Base-by-base conservation (phyloP, 2,329 filamentous ascomycete species). In the Alternaria triticimaculans region DNA sequence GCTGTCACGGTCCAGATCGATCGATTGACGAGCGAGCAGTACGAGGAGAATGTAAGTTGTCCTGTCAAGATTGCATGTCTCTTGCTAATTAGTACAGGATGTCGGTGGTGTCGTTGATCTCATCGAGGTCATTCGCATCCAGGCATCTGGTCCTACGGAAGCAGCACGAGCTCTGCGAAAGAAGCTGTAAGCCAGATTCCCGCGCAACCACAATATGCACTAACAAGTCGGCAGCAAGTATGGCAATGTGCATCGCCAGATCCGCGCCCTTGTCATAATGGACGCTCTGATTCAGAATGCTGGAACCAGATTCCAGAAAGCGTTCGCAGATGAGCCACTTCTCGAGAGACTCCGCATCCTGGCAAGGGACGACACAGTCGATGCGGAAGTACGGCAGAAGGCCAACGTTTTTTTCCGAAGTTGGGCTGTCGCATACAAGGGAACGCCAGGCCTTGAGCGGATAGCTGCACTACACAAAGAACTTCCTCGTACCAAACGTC, bases 271-370 rank as follows among this genome's bases (percentile, higher is more conserved):
- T 21, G 91, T 92, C 11, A 90, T 99, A 54, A 87, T 99, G 2
- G 96, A 99, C 78, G 94, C 92, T 45, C 86, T 99, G 43, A 96
- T 99, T 64, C 93, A 97, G 77, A 99, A 99, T 82, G 94, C 94
- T 3, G 95, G 95, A 2, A 86, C 91, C 12, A 88, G 91, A 12
- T 97, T 98, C 77, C 92, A 97, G 80, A 89, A 92, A 53, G 87
- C 88, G 15, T 97, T 98, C 78, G 92, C 90, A 10, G 95, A 99
- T 74, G 94, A 97, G 77, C 92, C 94, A 28, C 84, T 99, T 43
- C 87, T 99, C 3, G 96, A 99, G 81, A 91, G 96, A 23, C 85
- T 99, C 56, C 90, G 96, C 21, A 90, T 98, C 33, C 92, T 95
- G 69, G 94, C 92, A 33, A 94, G 92, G 18, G 94, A 96, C 57